Conservation (phyloP, 148 eudicot genomes). For the Cornus suecica region DNA sequence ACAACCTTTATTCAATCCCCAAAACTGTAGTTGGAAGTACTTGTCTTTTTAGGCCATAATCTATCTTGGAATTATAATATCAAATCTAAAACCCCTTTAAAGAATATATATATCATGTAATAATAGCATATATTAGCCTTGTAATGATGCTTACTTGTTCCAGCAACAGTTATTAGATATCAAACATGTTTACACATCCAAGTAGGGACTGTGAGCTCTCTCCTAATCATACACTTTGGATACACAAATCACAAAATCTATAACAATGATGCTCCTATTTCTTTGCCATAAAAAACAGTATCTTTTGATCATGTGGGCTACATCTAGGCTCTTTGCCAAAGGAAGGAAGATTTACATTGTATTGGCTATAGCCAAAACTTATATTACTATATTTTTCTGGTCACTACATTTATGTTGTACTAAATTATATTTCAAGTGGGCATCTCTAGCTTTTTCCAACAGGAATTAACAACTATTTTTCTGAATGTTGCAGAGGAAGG, state of each 20-base stretch:
- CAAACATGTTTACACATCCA: constrained; percentile 23
- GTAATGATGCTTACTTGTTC: constrained; percentile 15
- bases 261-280: neutral
- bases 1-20: constrained; percentile 37
- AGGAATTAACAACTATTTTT: neutral
- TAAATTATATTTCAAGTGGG: neutral
- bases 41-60: constrained; percentile 3
- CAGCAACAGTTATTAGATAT: constrained; percentile 20
- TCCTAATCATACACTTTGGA: constrained; percentile 18
- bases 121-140: neutral
- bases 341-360: too few relatives aligned
- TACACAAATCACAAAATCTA: constrained; percentile 14
- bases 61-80: constrained; percentile 19
- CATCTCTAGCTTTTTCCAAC: neutral
- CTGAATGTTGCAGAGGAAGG: constrained; percentile 53
- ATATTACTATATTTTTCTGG: neutral
- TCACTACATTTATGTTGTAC: too few relatives aligned
- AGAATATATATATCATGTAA: constrained; percentile 4
- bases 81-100: constrained; percentile 15
- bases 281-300: neutral
- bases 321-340: too few relatives aligned
- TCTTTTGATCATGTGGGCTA: too few relatives aligned
- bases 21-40: constrained; percentile 41
- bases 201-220: constrained; percentile 15
- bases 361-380: too few relatives aligned